Evolutionary conservation across 2,329 filamentous ascomycete species (phyloP).

Genomic region (Zasmidium angulare): DNA sequence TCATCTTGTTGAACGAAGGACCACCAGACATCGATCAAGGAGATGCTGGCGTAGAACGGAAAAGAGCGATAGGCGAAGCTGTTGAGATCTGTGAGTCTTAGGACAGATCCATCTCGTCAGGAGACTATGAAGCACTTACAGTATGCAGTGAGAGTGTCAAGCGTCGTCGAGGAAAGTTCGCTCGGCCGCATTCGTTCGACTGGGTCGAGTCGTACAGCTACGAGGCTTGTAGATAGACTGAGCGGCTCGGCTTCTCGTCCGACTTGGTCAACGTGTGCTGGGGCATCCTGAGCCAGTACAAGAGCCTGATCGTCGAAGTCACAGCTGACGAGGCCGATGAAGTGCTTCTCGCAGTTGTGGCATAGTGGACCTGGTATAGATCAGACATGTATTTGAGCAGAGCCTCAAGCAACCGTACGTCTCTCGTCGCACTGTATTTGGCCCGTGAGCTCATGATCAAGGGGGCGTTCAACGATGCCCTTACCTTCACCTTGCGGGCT

Average conservation of each 20-base stretch:
- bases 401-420: neutral
- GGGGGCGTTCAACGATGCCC: neutral
- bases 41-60: neutral
- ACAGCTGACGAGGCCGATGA: neutral
- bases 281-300: too few relatives aligned
- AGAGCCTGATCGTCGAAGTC: neutral
- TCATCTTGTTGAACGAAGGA: neutral
- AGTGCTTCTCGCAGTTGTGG: conserved; percentile 21
- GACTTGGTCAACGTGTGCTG: too few relatives aligned
- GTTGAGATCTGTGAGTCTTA: too few relatives aligned
- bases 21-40: neutral
- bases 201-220: too few relatives aligned
- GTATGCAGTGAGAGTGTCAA: too few relatives aligned
- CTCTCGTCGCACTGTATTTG: neutral
- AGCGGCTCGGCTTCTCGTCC: too few relatives aligned
- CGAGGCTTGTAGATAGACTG: too few relatives aligned
- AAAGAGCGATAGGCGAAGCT: neutral
- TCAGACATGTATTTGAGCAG: conserved; percentile 23
- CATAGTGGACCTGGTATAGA: conserved; percentile 39
- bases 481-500: neutral
- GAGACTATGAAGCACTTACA: too few relatives aligned
- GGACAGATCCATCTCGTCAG: too few relatives aligned
- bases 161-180: too few relatives aligned
- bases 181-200: too few relatives aligned
- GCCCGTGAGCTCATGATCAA: neutral